Evolutionary conservation across 768 basidiomycete species (phyloP), one percentile per base, ranked within the genome.

Genomic region (Boletus tomentosulus): DNA sequence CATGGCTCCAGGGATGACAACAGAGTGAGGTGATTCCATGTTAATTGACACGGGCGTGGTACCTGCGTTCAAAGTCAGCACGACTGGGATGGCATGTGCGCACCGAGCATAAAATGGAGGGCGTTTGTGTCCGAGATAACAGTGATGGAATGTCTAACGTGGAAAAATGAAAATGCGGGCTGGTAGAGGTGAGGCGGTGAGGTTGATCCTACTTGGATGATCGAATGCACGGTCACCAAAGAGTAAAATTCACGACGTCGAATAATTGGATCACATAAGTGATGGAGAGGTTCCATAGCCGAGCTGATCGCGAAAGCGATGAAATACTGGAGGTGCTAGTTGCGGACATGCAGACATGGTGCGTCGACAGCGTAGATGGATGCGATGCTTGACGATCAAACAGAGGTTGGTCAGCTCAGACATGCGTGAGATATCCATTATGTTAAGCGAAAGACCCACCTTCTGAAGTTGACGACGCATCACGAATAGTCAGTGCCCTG

Each of bases 321-420:
- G 33, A 34, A 34, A 34, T 34, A 12, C 33, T 11, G 11, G 43
- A 44, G 34, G n/a, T 42, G 15, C 42, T 35, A 6, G 50, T 48
- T 62, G 60, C 27, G 42, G 48, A 60, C 66, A 64, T 59, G 66
- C 59, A 58, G 49, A 33, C 54, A 61, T 59, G 66, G 57, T 59
- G 57, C 8, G 57, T 57, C 43, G 56, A 54, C n/a, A 56, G 37
- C 51, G 47, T 47, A 56, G 43, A 35, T 34, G 35, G 50, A 57
- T 46, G 52, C 56, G 35, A 46, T 56, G 56, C 38, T 19, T 48
- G 22, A 22, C 19, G 38, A 45, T 45, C 15, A n/a, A 30, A 28
- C 25, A 4, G 16, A n/a, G 27, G 25, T 28, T 42, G 41, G 41
- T 25, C 41, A 42, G 24, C 41, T 13, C 22, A 25, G 22, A 42